A percentile compares a stretch with the other conserved stretches of the same genome.
phyloP scores from a whole-genome alignment of 2,329 filamentous ascomycete genomes.

The Chrysoporthe puriensis region DNA sequence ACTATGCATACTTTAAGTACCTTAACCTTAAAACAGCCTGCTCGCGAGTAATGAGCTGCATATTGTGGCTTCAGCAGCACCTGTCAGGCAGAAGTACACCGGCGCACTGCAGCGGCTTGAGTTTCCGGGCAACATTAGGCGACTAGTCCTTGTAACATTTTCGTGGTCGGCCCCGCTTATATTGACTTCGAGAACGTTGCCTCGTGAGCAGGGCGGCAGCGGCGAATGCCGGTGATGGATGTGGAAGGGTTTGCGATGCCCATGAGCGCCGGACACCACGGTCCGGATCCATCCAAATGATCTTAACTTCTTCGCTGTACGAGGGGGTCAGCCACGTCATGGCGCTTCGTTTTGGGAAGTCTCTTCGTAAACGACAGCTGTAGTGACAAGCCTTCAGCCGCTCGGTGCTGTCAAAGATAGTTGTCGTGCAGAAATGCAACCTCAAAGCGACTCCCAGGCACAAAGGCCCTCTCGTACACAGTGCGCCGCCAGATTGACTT shows the following conservation, averaged over 20 bases:
- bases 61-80: background rate
- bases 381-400: background rate
- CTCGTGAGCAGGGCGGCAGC: background rate
- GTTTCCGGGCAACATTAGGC: background rate
- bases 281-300: background rate
- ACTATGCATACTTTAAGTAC: background rate
- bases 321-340: background rate
- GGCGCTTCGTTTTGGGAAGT: background rate
- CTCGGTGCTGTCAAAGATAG: background rate
- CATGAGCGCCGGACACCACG: background rate
- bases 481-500: background rate
- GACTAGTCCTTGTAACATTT: no score
- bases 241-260: background rate
- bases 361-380: background rate
- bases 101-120: background rate
- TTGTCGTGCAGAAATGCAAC: conserved; percentile 8
- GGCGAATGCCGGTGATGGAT: background rate
- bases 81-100: background rate
- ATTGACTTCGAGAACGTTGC: background rate
- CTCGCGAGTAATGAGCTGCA: background rate
- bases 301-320: background rate
- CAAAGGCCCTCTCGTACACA: background rate
- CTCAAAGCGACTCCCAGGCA: background rate
- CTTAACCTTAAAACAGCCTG: background rate
- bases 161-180: background rate